Percentiles rank a stretch among this genome's conserved stretches.
These are phyloP conservation scores for Hymenoscyphus salicellus DNA, from an alignment of 2,329 filamentous ascomycete species.

Conservation along the genomic window DNA sequence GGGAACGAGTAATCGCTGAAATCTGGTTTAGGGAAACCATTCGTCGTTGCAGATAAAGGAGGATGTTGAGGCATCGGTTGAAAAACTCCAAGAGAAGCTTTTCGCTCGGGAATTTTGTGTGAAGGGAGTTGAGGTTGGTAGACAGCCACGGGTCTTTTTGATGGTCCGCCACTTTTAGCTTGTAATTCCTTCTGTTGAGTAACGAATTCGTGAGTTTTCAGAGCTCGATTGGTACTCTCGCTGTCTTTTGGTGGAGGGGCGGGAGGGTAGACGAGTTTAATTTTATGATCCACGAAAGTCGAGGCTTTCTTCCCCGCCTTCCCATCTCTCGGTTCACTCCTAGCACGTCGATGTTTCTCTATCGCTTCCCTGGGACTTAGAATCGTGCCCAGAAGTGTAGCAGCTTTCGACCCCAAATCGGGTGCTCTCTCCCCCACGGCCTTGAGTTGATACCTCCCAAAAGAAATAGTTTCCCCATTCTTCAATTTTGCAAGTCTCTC, in stretches of 20 bases:
- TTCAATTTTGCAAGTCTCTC: constrained; percentile 4
- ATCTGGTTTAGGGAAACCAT: background rate
- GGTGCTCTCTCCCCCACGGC: background rate
- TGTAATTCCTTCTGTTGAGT: background rate
- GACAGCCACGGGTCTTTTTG: constrained; percentile 1
- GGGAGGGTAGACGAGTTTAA: constrained; percentile 6
- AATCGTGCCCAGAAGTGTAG: constrained; percentile 8
- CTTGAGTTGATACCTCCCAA: constrained; percentile 4
- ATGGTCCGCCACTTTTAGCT: background rate
- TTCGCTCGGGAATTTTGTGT: background rate
- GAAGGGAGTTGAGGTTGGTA: constrained; percentile 7
- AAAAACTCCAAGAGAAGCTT: background rate
- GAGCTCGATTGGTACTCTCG: background rate
- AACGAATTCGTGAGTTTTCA: background rate
- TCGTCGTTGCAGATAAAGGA: too few relatives aligned
- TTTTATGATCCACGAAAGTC: background rate
- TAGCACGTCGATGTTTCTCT: constrained; percentile 8
- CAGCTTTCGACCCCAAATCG: constrained; percentile 3
- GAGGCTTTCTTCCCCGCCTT: background rate
- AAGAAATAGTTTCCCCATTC: constrained; percentile 1
- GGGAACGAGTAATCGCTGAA: background rate
- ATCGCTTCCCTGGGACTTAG: constrained; percentile 12
- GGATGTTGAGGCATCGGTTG: background rate
- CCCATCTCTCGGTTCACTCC: constrained; percentile 7
- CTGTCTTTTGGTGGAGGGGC: constrained; percentile 3